phyloP scores from a whole-genome alignment of 1,284 basidiomycete genomes.

The Cutaneotrichosporon mucoides region DNA sequence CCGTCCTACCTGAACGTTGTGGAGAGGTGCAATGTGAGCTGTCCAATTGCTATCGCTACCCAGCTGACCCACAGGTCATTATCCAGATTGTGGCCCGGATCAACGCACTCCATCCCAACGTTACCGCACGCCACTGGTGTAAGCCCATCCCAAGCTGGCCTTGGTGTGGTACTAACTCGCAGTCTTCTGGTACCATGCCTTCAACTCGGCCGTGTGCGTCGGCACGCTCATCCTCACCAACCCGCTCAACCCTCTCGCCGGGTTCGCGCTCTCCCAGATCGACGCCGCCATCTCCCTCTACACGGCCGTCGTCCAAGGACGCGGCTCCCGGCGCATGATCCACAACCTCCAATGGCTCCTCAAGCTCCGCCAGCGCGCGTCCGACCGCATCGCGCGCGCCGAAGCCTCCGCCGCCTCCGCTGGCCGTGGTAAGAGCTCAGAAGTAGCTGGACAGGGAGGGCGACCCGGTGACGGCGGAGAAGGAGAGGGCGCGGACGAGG shows the following conservation, averaged over 20 bases:
- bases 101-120: conserved; percentile 26
- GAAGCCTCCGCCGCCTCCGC: no score
- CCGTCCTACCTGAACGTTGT: conserved; percentile 26
- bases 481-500: not conserved
- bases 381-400: conserved; percentile 1
- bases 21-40: conserved; percentile 28
- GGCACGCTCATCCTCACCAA: conserved; percentile 17
- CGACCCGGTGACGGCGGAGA: not conserved
- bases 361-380: conserved; percentile 15
- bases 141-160: no score
- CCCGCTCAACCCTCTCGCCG: conserved; percentile 11
- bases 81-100: conserved; percentile 22
- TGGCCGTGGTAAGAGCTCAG: not conserved
- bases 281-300: conserved; percentile 20
- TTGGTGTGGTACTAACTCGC: no score
- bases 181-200: conserved; percentile 27
- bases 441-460: not conserved
- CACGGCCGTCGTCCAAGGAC: conserved; percentile 14
- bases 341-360: conserved; percentile 27
- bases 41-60: not conserved
- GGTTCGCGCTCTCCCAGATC: conserved; percentile 14
- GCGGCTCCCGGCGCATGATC: conserved; percentile 11
- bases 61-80: conserved; percentile 17
- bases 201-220: conserved; percentile 30
- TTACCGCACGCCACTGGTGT: conserved; percentile 30